Evolutionary conservation across 192 early-diverging fungal species (phyloP).

Genomic region (Dissophora globulifera): DNA sequence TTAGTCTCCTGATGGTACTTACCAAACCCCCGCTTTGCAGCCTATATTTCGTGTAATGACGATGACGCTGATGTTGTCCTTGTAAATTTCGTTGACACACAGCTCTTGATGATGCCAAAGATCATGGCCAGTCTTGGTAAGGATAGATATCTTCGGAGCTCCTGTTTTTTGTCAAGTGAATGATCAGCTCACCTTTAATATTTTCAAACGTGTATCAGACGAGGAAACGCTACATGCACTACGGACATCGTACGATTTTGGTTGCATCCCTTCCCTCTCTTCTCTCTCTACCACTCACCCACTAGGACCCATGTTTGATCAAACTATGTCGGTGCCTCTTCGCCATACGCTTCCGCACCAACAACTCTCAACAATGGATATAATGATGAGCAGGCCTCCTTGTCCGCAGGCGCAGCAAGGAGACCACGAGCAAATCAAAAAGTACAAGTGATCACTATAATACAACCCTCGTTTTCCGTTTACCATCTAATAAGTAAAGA

Average conservation of each 20-base stretch:
- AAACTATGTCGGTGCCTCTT: not conserved
- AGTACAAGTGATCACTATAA: no score
- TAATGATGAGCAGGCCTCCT: no score
- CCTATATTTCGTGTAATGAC: no score
- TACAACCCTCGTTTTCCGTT: no score
- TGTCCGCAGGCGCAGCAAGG: no score
- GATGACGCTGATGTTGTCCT: no score
- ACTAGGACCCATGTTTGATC: not conserved
- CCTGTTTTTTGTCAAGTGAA: not conserved
- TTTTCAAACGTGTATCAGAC: conserved; percentile 10
- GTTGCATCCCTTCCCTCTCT: conserved; percentile 8
- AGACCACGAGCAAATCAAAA: no score
- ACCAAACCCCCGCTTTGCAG: no score
- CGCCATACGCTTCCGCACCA: not conserved
- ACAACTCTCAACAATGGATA: no score
- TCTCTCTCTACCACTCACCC: not conserved
- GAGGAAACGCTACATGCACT: conserved; percentile 13
- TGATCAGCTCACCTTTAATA: not conserved
- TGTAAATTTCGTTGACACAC: no score
- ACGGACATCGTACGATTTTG: conserved; percentile 25
- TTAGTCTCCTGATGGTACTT: conserved; percentile 29
- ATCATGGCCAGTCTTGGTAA: conserved; percentile 40
- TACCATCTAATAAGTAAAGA: no score
- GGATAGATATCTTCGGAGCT: not conserved
- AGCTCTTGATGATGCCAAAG: conserved; percentile 33